Conservation (phyloP, 1,139 yeast species). For the Nadsonia starkeyi-henricii region DNA sequence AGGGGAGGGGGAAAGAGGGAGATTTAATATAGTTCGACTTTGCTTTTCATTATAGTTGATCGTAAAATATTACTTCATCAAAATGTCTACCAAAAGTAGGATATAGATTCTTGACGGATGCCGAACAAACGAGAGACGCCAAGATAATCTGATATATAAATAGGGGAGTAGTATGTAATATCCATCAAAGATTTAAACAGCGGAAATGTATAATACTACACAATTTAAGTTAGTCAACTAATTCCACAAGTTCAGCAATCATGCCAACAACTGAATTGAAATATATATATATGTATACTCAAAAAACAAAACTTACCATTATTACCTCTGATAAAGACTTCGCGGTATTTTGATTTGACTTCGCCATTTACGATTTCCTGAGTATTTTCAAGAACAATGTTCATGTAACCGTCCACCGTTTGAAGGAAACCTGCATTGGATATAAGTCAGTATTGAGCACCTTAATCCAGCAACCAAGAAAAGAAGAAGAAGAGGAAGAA, state of each 20-base stretch:
- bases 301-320: slow-evolving; percentile 49
- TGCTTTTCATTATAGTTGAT: background rate
- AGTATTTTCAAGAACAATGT: slow-evolving; percentile 71
- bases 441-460: slow-evolving; percentile 2
- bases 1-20: too few species aligned
- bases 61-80: background rate
- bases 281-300: too few species aligned
- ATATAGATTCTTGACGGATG: too few species aligned
- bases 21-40: too few species aligned
- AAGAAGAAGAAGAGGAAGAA: too few species aligned
- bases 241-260: background rate
- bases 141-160: background rate
- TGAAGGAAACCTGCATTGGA: slow-evolving; percentile 42
- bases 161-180: background rate
- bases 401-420: slow-evolving; percentile 95
- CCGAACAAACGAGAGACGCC: background rate
- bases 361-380: slow-evolving; percentile 49
- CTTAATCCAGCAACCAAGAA: too few species aligned
- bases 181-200: slow-evolving; percentile 9
- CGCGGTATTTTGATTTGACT: slow-evolving; percentile 54
- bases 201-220: slow-evolving; percentile 18
- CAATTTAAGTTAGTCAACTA: background rate
- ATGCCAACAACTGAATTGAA: background rate
- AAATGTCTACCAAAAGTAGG: background rate
- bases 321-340: slow-evolving; percentile 89